Evolutionary conservation across 345 rosid species (phyloP).

Genomic region (Capsella bursapastoris): DNA sequence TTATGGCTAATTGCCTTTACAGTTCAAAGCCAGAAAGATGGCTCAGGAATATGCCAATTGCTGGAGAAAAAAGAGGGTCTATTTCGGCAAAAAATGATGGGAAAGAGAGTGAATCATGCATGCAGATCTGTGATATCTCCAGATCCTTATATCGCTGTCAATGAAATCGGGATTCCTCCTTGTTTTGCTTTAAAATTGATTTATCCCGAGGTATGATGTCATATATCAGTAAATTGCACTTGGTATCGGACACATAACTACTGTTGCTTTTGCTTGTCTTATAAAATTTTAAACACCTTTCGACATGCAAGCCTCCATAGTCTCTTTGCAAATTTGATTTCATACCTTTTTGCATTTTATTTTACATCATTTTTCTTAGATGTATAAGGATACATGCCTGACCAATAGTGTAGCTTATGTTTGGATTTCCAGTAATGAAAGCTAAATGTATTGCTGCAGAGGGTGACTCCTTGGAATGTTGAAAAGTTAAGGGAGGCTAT

Average conservation of each 20-base stretch:
- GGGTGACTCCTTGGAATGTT: slow-evolving; percentile 90
- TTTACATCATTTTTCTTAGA: slow-evolving; percentile 14
- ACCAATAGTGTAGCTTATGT: slow-evolving; percentile 25
- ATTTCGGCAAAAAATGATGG: slow-evolving; percentile 99
- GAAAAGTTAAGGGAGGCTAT: slow-evolving; percentile 73
- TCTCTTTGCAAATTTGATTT: slow-evolving; percentile 5
- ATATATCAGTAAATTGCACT: slow-evolving; percentile 4
- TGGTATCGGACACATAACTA: slow-evolving; percentile 16
- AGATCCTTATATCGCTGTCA: slow-evolving; percentile 94
- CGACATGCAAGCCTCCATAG: background rate
- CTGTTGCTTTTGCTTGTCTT: background rate
- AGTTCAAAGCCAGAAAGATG: slow-evolving; percentile 72
- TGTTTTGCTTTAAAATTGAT: slow-evolving; percentile 83
- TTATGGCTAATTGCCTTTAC: slow-evolving; percentile 24
- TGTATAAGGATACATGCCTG: slow-evolving; percentile 14
- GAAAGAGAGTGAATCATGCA: slow-evolving; percentile 97
- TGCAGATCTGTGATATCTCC: slow-evolving; percentile 99
- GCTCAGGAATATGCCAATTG: slow-evolving; percentile 82
- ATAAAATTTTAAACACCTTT: background rate
- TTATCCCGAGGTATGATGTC: slow-evolving; percentile 83
- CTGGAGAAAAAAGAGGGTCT: slow-evolving; percentile 97
- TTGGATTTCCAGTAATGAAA: slow-evolving; percentile 15
- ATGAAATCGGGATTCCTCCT: slow-evolving; percentile 98
- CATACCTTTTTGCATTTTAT: background rate
- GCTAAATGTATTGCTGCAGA: slow-evolving; percentile 52